phyloP scores from a whole-genome alignment of 441 rosid genomes.

The Syzygium malaccense region DNA sequence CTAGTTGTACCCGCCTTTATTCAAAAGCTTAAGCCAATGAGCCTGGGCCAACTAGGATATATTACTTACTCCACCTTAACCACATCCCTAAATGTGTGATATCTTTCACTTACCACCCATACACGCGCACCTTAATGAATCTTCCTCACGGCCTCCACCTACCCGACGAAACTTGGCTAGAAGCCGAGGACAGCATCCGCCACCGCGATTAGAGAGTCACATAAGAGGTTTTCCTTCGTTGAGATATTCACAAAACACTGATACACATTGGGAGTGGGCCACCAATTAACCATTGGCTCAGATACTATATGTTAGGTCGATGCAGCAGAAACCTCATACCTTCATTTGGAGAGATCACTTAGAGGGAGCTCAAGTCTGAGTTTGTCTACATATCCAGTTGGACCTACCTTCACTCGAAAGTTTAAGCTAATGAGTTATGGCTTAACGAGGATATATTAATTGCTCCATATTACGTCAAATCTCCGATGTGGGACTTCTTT shows the following conservation, averaged over 20 bases:
- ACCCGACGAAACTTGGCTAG: neutral
- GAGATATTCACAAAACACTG: neutral
- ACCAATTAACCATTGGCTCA: neutral
- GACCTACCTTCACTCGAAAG: neutral
- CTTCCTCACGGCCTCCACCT: neutral
- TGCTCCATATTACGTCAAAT: neutral
- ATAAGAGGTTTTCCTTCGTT: neutral
- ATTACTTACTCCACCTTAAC: neutral
- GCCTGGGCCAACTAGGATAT: neutral
- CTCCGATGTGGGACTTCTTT: neutral
- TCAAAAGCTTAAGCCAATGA: neutral
- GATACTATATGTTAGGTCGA: neutral
- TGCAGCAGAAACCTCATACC: neutral
- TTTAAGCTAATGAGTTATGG: neutral
- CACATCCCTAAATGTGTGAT: neutral
- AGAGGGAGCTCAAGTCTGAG: neutral
- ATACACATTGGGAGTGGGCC: neutral
- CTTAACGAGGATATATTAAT: neutral
- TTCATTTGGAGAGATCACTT: neutral
- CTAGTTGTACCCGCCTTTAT: neutral
- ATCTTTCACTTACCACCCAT: neutral
- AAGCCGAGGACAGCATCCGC: neutral
- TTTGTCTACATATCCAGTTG: neutral
- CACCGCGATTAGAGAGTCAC: neutral
- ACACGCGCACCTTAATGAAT: neutral